Evolutionary conservation across 2,329 filamentous ascomycete genomes (phyloP).

Genomic region (Alternaria burnsii): DNA sequence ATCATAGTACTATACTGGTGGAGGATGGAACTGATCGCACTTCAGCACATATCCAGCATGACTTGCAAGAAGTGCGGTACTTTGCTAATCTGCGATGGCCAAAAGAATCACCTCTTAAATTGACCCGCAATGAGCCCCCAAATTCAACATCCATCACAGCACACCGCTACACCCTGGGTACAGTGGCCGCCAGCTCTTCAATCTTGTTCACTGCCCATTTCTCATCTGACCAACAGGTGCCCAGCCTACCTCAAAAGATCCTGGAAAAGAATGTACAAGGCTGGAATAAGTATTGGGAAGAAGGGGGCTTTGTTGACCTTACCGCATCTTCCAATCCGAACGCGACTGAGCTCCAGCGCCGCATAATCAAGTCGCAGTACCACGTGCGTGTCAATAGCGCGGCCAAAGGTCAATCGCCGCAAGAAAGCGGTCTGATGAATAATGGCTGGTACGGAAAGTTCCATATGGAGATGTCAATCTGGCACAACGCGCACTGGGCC

Average conservation of each 20-base stretch:
- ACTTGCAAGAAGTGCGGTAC: conserved; percentile 55
- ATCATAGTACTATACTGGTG: conserved; percentile 54
- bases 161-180: conserved; percentile 35
- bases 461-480: conserved; percentile 39
- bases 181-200: conserved; percentile 9
- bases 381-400: conserved; percentile 62
- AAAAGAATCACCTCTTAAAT: conserved; percentile 42
- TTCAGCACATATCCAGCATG: conserved; percentile 55
- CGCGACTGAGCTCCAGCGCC: conserved; percentile 60
- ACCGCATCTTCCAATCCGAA: conserved; percentile 51
- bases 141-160: conserved; percentile 52
- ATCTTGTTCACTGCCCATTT: conserved; percentile 37
- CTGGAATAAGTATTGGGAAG: conserved; percentile 60
- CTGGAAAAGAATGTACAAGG: conserved; percentile 47
- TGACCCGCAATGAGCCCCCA: conserved; percentile 48
- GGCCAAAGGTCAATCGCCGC: conserved; percentile 57
- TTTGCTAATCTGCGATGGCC: conserved; percentile 54
- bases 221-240: conserved; percentile 34
- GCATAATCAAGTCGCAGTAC: conserved; percentile 62
- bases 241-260: conserved; percentile 32
- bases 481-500: conserved; percentile 61
- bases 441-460: conserved; percentile 63
- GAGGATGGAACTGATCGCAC: conserved; percentile 31
- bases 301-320: conserved; percentile 62
- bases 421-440: conserved; percentile 60